Conservation (phyloP, 192 early-diverging fungal species). For the Bifiguratus adelaidae region DNA sequence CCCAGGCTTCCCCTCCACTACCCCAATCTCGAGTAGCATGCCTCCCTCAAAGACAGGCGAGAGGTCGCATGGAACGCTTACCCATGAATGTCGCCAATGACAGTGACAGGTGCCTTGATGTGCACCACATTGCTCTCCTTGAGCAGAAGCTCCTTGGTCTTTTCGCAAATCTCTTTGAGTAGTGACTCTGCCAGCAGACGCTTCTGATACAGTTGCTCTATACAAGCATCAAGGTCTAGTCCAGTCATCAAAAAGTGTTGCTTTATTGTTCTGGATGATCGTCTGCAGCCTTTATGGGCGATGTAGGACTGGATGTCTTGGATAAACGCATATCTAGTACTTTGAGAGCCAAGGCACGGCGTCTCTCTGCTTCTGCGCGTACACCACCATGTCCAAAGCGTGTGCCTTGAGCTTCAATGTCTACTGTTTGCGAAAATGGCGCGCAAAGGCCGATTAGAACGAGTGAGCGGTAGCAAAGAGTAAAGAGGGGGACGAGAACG, state of each 20-base stretch:
- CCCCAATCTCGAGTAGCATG: too few relatives aligned
- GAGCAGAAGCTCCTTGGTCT: conserved; percentile 67
- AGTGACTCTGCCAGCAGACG: conserved; percentile 65
- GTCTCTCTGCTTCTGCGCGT: conserved; percentile 53
- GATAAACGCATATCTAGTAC: conserved; percentile 51
- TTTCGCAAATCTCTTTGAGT: conserved; percentile 72
- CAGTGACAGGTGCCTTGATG: conserved; percentile 79
- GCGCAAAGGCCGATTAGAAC: neutral
- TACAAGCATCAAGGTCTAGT: conserved; percentile 75
- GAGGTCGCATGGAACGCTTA: conserved; percentile 14
- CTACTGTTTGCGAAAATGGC: neutral
- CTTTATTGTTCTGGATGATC: neutral
- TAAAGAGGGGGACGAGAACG: neutral
- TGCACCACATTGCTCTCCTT: conserved; percentile 78
- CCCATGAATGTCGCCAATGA: conserved; percentile 90
- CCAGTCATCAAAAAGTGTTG: conserved; percentile 24
- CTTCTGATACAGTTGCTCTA: conserved; percentile 60
- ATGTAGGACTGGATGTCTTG: conserved; percentile 1
- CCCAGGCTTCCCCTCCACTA: neutral
- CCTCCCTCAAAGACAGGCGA: neutral
- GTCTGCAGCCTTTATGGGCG: too few relatives aligned
- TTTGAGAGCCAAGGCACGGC: conserved; percentile 55
- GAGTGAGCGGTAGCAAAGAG: neutral
- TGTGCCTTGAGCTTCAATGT: neutral
- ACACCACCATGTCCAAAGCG: conserved; percentile 20